Conservation (phyloP, 2,329 filamentous ascomycete genomes). For the Aspergillus eucalypticola region DNA sequence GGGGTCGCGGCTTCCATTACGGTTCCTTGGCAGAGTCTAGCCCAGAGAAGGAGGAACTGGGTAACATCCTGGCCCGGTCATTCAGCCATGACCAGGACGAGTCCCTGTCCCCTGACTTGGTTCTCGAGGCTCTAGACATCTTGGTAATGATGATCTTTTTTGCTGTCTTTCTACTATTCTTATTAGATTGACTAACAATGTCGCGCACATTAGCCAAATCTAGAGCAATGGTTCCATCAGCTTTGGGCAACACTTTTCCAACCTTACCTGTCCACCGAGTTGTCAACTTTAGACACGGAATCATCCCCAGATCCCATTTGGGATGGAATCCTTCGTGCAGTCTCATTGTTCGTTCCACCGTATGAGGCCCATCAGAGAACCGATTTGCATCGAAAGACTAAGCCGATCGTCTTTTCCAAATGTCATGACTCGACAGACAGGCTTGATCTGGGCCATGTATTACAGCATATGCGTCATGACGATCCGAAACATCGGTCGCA, state of each 20-base stretch:
- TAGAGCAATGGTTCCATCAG: conserved; percentile 5
- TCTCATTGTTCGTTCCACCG: not conserved
- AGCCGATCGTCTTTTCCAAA: not conserved
- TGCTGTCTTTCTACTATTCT: not conserved
- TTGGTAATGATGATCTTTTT: not conserved
- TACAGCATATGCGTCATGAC: not conserved
- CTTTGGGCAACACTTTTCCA: not conserved
- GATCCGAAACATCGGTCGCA: not conserved
- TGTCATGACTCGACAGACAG: not conserved
- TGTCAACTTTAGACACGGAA: not conserved
- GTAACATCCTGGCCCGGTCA: not conserved
- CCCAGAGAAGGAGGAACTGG: not conserved
- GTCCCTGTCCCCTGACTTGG: not conserved
- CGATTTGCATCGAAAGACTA: not conserved
- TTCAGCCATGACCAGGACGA: not conserved
- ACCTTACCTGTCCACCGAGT: not conserved
- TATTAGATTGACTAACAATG: not conserved
- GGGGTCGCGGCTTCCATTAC: not conserved
- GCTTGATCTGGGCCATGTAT: not conserved
- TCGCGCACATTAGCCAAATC: not conserved
- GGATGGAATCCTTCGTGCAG: not conserved
- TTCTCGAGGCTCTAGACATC: not conserved
- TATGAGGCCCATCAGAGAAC: not conserved
- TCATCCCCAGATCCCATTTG: not conserved
- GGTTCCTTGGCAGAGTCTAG: not conserved